These are phyloP conservation scores for Fusarium scirpi DNA, from an alignment of 2,329 filamentous ascomycete species.

Conservation along the genomic window DNA sequence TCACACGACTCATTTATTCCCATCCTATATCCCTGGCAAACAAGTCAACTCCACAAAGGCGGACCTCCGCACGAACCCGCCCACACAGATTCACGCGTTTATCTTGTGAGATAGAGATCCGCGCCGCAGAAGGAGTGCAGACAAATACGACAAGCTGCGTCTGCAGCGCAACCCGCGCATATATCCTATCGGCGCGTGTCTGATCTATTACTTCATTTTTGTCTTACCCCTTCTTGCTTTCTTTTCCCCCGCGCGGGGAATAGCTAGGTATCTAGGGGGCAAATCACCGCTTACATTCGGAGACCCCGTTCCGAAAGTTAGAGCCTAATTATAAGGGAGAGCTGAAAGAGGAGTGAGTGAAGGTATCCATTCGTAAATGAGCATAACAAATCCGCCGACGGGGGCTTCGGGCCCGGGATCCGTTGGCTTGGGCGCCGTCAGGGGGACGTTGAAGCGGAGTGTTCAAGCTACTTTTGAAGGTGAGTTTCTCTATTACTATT, in stretches of 20 bases:
- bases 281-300: constrained; percentile 35
- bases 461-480: constrained; percentile 72
- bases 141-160: background rate
- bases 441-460: constrained; percentile 64
- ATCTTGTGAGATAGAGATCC: constrained; percentile 24
- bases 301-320: constrained; percentile 18
- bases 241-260: background rate
- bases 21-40: constrained; percentile 2
- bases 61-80: constrained; percentile 34
- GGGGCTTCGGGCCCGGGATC: constrained; percentile 63
- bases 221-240: background rate
- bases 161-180: background rate
- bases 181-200: constrained; percentile 19
- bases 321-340: constrained; percentile 1
- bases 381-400: constrained; percentile 66
- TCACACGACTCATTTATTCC: constrained; percentile 17
- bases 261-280: background rate
- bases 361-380: constrained; percentile 55
- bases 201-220: constrained; percentile 11
- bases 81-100: constrained; percentile 23
- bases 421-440: constrained; percentile 54
- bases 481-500: constrained; percentile 50
- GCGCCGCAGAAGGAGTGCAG: constrained; percentile 14
- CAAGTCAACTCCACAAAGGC: constrained; percentile 25
- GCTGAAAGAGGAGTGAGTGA: background rate